Evolutionary conservation across 1,284 basidiomycete species (phyloP).

Genomic region (Melampsora americana): DNA sequence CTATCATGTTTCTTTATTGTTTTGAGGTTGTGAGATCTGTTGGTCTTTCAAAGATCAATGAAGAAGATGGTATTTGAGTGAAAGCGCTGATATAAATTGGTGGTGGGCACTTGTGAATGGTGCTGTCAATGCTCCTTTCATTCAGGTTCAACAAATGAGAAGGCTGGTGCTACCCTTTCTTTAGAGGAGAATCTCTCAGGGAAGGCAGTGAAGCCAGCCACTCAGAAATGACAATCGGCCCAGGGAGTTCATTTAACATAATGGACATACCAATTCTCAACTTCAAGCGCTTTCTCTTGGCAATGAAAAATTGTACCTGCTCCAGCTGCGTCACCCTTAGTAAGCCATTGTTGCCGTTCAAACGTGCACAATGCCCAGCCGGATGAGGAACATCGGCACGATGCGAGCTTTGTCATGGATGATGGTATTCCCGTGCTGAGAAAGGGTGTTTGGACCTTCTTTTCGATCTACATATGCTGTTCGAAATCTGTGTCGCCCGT

Average conservation of each 20-base stretch:
- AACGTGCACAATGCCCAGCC: too few relatives aligned
- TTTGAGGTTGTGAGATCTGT: not conserved
- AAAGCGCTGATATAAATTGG: not conserved
- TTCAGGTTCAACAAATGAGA: not conserved
- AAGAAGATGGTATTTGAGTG: not conserved
- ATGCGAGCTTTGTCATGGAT: too few relatives aligned
- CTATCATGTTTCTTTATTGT: not conserved
- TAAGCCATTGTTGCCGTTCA: too few relatives aligned
- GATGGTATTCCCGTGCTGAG: too few relatives aligned
- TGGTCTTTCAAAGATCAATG: not conserved
- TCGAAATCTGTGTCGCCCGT: too few relatives aligned
- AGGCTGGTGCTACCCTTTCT: not conserved
- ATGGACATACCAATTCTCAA: too few relatives aligned
- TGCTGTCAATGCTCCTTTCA: not conserved
- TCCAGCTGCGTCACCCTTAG: too few relatives aligned
- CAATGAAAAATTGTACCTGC: too few relatives aligned
- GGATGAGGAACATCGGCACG: too few relatives aligned
- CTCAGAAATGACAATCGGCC: conserved; percentile 5
- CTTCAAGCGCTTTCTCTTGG: too few relatives aligned
- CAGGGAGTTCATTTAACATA: not conserved
- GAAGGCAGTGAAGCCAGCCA: not conserved
- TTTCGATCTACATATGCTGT: too few relatives aligned
- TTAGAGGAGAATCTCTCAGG: not conserved
- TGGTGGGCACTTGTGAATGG: not conserved
- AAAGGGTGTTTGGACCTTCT: too few relatives aligned